Percentiles rank a stretch among this genome's conserved stretches.
Evolutionary conservation across 768 basidiomycete genomes (phyloP).

Genomic region (Antrodiella citrinella): DNA sequence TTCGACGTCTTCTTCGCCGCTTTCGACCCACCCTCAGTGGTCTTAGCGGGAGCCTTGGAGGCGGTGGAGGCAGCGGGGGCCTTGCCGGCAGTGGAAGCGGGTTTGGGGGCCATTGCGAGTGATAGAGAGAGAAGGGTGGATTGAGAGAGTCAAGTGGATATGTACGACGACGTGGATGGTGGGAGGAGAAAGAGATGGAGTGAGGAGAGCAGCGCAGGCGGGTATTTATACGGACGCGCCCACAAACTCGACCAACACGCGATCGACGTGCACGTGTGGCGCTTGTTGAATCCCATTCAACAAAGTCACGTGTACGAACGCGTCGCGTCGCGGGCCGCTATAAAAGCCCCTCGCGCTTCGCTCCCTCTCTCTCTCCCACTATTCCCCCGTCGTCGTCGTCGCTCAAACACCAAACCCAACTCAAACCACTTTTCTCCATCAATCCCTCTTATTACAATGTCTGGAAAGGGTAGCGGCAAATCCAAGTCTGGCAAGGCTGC

Average conservation of each 20-base stretch:
- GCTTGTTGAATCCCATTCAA: slow-evolving; percentile 5
- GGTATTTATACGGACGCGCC: neutral
- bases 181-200: neutral
- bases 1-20: slow-evolving; percentile 53
- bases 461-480: slow-evolving; percentile 47
- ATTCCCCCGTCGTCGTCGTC: neutral
- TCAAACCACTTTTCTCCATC: slow-evolving; percentile 7
- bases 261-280: neutral
- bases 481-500: slow-evolving; percentile 60
- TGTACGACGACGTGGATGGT: slow-evolving; percentile 6
- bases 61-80: slow-evolving; percentile 60
- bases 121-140: slow-evolving; percentile 32
- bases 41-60: slow-evolving; percentile 55
- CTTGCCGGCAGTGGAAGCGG: slow-evolving; percentile 80
- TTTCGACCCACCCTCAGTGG: slow-evolving; percentile 36
- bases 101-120: slow-evolving; percentile 61
- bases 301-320: slow-evolving; percentile 1
- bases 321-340: too few relatives aligned
- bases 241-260: neutral
- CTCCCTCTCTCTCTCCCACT: neutral
- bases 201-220: slow-evolving; percentile 1
- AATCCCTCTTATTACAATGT: slow-evolving; percentile 20
- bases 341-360: neutral
- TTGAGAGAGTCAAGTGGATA: slow-evolving; percentile 10
- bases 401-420: too few relatives aligned